phyloP scores from a whole-genome alignment of 1,284 basidiomycete species.

The Malassezia equina region DNA sequence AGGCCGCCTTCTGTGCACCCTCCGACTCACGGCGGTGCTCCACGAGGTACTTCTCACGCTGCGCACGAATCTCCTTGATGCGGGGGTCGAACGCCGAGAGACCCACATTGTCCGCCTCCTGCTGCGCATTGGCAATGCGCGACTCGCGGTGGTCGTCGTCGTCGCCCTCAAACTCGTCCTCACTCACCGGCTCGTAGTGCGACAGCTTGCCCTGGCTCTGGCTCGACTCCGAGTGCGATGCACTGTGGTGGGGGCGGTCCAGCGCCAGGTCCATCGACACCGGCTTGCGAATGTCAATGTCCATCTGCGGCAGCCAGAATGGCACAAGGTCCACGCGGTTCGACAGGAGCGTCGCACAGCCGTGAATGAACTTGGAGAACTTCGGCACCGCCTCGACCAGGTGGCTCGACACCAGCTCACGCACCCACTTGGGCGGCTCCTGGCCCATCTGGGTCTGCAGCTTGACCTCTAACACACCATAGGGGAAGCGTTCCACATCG shows the following conservation, averaged over 20 bases:
- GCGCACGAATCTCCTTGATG: constrained; percentile 36
- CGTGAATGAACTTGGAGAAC: constrained; percentile 88
- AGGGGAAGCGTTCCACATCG: constrained; percentile 85
- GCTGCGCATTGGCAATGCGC: constrained; percentile 31
- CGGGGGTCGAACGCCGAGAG: constrained; percentile 39
- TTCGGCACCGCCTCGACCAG: constrained; percentile 55
- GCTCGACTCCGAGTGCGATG: constrained; percentile 27
- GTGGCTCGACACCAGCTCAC: constrained; percentile 84
- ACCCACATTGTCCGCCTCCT: constrained; percentile 40
- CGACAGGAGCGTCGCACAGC: constrained; percentile 83
- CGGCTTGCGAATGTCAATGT: constrained; percentile 54
- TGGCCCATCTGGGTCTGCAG: constrained; percentile 92
- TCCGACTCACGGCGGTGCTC: constrained; percentile 39
- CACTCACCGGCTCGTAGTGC: constrained; percentile 43
- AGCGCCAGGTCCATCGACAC: constrained; percentile 34
- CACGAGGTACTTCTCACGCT: constrained; percentile 42
- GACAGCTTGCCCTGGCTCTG: constrained; percentile 13
- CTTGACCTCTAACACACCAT: constrained; percentile 88
- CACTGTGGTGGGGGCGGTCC: constrained; percentile 33
- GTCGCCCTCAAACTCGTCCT: constrained; percentile 46
- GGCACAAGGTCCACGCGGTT: constrained; percentile 94
- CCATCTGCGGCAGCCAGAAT: constrained; percentile 86
- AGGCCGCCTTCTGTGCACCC: constrained; percentile 23
- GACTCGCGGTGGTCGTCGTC: constrained; percentile 20
- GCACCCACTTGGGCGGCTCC: constrained; percentile 91